Evolutionary conservation across 139 green algal species (phyloP), one percentile per base, ranked within the genome.

Genomic region (Eudorina sp.): DNA sequence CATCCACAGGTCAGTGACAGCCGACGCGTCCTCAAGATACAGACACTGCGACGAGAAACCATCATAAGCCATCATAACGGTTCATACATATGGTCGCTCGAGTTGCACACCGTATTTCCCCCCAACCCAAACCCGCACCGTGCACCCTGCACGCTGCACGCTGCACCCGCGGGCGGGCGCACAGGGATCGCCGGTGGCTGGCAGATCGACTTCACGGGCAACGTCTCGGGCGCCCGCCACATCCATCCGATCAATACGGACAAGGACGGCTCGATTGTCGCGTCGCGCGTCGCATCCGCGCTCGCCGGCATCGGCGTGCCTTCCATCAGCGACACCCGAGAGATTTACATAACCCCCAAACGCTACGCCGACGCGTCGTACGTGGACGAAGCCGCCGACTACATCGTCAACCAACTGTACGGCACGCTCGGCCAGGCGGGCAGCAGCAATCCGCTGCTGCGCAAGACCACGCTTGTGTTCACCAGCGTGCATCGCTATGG

Each of bases 221-320:
- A 43, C 25, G 18, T 73, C 27, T 73, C 64, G 18, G 64, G 64
- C 29, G 64, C 64, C 27, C 64, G 64, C 21, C 38, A 40, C 64
- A 73, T 73, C 64, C 64, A 73, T 27, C 64, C 64, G 25, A 73
- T 73, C 64, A 73, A 73, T 38, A 40, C 64, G 25, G 64, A 73
- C 64, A 73, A 73, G 18, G 64, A 73, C 64, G 64, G 64, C 3
- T 36, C 64, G 25, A 34, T 73, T 38, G 34, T 77, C 68, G 68
- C 36, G 11, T 31, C 68, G 5, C 36, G 68, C 34, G 34, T 77
- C 3, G 68, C 68, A 1, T 77, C 34, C 36, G 68, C 68, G 34
- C 68, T 53, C n/a, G 5, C 34, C 7, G 68, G 36, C 68, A 9
- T 77, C 8, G 38, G 16, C 68, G 36, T 41, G 11, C 29, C 64